Conservation (phyloP, 2,329 filamentous ascomycete species). For the Claviceps arundinis region DNA sequence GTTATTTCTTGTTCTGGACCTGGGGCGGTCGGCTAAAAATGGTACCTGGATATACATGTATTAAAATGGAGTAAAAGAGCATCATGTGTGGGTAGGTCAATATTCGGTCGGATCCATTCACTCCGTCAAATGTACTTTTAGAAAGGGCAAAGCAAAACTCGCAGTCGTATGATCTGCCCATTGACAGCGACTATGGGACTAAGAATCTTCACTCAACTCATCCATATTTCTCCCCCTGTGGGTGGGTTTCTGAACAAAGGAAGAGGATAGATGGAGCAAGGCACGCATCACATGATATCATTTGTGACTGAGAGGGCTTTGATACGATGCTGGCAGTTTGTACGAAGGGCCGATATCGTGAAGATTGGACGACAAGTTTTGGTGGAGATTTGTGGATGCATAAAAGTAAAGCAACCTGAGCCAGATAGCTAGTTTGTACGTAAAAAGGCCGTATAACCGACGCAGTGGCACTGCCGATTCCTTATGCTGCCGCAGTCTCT, state of each 20-base stretch:
- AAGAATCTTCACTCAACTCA: slow-evolving; percentile 2
- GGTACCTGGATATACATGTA: neutral
- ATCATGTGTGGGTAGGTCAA: neutral
- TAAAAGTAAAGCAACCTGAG: neutral
- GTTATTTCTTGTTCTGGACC: neutral
- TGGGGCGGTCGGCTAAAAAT: neutral
- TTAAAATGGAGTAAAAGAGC: neutral
- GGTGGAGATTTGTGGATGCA: neutral
- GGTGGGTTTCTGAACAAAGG: neutral
- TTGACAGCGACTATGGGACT: neutral
- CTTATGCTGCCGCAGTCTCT: neutral
- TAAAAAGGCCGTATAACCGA: neutral
- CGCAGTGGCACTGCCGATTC: neutral
- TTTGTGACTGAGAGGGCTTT: neutral
- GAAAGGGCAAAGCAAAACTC: neutral
- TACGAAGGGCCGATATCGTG: too few species aligned
- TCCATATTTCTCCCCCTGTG: neutral
- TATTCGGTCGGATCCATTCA: neutral
- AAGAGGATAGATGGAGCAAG: neutral
- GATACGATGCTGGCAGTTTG: too few species aligned
- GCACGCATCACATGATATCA: neutral
- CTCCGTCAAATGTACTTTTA: slow-evolving; percentile 1
- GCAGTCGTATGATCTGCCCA: neutral
- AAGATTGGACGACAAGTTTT: neutral
- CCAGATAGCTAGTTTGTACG: neutral